Evolutionary conservation across 371 early-diverging fungal genomes (phyloP).

Genomic region (Chytridiales sp.): DNA sequence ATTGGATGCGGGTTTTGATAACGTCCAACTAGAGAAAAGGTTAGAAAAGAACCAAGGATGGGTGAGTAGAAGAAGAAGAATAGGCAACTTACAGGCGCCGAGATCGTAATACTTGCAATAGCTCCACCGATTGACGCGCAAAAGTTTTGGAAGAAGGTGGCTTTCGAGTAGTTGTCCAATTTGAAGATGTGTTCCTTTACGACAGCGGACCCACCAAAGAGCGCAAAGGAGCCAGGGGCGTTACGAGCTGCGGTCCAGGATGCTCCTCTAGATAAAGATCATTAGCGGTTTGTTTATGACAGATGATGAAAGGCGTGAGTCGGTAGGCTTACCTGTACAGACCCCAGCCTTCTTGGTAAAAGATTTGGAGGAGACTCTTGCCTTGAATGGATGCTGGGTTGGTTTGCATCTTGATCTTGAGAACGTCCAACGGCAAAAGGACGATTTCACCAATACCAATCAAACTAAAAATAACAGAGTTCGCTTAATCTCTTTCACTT

Average conservation of each 20-base stretch:
- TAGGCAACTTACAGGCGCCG: constrained; percentile 69
- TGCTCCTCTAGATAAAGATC: constrained; percentile 69
- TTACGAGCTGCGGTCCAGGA: constrained; percentile 98
- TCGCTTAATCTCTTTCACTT: constrained; percentile 1
- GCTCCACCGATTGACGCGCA: constrained; percentile 94
- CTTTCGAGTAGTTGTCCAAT: constrained; percentile 84
- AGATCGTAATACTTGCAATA: constrained; percentile 89
- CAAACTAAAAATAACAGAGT: constrained; percentile 51
- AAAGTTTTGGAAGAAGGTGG: constrained; percentile 98
- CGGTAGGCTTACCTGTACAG: constrained; percentile 72
- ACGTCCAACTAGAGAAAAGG: constrained; percentile 70
- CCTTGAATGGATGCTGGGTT: constrained; percentile 89
- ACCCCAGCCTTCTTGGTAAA: constrained; percentile 87
- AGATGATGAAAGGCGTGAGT: neutral
- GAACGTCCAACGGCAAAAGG: constrained; percentile 90
- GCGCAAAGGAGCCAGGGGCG: constrained; percentile 96
- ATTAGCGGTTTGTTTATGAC: neutral
- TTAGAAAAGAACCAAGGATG: neutral
- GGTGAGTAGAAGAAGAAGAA: neutral
- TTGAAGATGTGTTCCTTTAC: constrained; percentile 90
- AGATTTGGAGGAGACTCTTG: constrained; percentile 75
- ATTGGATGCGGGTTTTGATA: constrained; percentile 96
- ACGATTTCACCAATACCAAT: constrained; percentile 97
- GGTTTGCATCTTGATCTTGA: constrained; percentile 97
- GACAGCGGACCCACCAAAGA: constrained; percentile 94